A percentile compares a stretch with the other conserved stretches of the same genome.
These are phyloP conservation scores for Bipolaris sorokiniana DNA, from an alignment of 2,329 filamentous ascomycete genomes.

Conservation along the genomic window DNA sequence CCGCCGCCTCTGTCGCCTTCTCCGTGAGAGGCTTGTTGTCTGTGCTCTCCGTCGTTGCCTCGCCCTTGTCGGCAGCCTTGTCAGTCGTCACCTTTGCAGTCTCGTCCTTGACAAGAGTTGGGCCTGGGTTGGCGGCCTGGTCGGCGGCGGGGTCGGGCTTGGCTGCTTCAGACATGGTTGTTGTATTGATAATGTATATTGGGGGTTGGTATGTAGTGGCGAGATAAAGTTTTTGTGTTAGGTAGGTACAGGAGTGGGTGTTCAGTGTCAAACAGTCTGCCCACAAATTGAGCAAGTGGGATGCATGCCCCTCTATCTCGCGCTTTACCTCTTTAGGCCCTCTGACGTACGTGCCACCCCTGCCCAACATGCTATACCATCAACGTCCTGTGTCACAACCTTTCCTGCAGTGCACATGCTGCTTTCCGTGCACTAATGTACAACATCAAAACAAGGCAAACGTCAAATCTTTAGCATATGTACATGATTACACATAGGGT, in stretches of 20 bases:
- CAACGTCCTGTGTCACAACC: constrained; percentile 1
- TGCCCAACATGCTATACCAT: constrained; percentile 4
- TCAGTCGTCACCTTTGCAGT: constrained; percentile 54
- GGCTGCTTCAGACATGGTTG: constrained; percentile 47
- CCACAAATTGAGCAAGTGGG: constrained; percentile 19
- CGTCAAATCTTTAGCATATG: neutral
- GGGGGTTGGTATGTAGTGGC: constrained; percentile 2
- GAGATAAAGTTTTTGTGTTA: constrained; percentile 17
- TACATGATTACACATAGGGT: neutral
- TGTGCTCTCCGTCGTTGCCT: constrained; percentile 36
- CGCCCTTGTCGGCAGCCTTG: constrained; percentile 37
- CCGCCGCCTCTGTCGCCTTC: constrained; percentile 47
- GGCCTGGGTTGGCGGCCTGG: constrained; percentile 48
- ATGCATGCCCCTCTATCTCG: constrained; percentile 16
- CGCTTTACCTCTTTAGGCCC: constrained; percentile 11
- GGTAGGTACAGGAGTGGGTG: constrained; percentile 7
- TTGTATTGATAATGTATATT: constrained; percentile 10
- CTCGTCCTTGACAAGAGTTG: constrained; percentile 52
- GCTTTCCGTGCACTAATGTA: no score
- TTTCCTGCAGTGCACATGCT: neutral
- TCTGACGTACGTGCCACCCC: constrained; percentile 22
- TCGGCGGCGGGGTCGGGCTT: constrained; percentile 52
- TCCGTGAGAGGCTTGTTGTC: constrained; percentile 60
- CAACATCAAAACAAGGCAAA: neutral
- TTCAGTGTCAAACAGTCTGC: constrained; percentile 15